These are phyloP conservation scores for Wallacemonas sp. DNA, from an alignment of 208 protist genomes.

Conservation along the genomic window DNA sequence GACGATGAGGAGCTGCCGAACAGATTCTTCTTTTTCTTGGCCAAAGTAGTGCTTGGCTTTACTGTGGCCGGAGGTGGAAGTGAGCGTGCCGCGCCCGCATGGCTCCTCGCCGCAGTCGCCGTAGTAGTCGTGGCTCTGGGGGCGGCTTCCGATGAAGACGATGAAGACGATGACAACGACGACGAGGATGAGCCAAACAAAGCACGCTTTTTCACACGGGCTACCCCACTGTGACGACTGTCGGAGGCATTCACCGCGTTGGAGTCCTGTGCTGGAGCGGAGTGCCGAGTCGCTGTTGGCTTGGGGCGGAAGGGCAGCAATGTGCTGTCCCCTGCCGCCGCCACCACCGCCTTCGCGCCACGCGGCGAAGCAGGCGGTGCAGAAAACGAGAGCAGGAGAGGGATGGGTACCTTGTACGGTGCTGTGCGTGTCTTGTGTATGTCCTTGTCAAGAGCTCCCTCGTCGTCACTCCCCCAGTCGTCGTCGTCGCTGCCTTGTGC, in stretches of 20 bases:
- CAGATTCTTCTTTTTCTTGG: not conserved
- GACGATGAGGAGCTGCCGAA: conserved; percentile 11
- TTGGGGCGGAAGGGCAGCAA: not conserved
- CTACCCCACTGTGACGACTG: too few relatives aligned
- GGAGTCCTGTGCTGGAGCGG: too few relatives aligned
- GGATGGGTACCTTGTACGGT: conserved; percentile 2
- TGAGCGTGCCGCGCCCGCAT: too few relatives aligned
- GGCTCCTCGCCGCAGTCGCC: too few relatives aligned
- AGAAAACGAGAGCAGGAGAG: too few relatives aligned
- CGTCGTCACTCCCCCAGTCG: conserved; percentile 11
- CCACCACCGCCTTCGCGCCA: not conserved
- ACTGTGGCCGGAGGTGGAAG: too few relatives aligned
- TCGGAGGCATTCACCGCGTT: too few relatives aligned
- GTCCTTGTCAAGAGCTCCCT: not conserved
- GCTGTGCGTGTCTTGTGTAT: not conserved
- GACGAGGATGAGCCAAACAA: not conserved
- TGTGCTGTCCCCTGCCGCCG: not conserved
- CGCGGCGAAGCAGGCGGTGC: not conserved
- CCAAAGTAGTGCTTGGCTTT: too few relatives aligned
- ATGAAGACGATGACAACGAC: not conserved
- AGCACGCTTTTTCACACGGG: not conserved
- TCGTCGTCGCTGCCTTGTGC: conserved; percentile 11
- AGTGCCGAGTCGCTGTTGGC: too few relatives aligned
- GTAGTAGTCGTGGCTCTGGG: too few relatives aligned
- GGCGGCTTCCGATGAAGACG: too few relatives aligned